Base-by-base conservation (phyloP, 2,329 filamentous ascomycete species). In the Penicillium carneum region DNA sequence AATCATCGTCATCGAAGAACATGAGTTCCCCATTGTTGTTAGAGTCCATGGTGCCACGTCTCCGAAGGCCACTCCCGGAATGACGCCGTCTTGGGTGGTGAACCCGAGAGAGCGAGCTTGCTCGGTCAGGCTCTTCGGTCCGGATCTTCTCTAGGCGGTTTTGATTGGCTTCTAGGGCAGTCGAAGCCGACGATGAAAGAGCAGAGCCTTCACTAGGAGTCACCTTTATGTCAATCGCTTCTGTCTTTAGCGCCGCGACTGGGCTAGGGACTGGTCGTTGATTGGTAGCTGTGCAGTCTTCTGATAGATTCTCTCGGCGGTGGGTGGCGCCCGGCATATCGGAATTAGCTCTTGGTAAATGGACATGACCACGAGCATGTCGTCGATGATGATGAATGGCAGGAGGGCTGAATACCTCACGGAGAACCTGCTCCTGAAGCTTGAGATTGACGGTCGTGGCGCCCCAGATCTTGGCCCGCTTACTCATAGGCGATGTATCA, bases 361-460 rank as follows among this genome's bases (percentile, higher is more conserved):
- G 84, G 57, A 90, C 84, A 70, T 90, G 87, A 43, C 88, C 86
- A 18, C 84, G 82, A 20, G 76, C 62, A 64, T 90, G 90, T 34
- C 90, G 88, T 62, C 93, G 89, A 63, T 90, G 89, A 69, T 93
- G 91, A 69, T 91, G 89, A 62, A 97, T 90, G 0, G 90, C 88
- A 55, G 93, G 90, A 61, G 93, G 92, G 45, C 92, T 82, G 72
- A 97, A 97, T 0, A 94, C 94, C 74, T 97, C 93, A 41, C 93
- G 91, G 72, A 97, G 90, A 0, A 97, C 93, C 75, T 96, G 92
- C 74, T 96, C 94, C 62, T 93, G 89, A 41, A 98, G 79, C 61
- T 89, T 88, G 70, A 91, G 90, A 74, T 98, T 98, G 61, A 97
- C 91, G 23, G 90, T 93, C 0, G 93, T 97, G 16, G 93, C 92